A percentile compares a stretch with the other conserved stretches of the same genome.
phyloP scores from a whole-genome alignment of 345 rosid species.

The Ceriops zippeliana region DNA sequence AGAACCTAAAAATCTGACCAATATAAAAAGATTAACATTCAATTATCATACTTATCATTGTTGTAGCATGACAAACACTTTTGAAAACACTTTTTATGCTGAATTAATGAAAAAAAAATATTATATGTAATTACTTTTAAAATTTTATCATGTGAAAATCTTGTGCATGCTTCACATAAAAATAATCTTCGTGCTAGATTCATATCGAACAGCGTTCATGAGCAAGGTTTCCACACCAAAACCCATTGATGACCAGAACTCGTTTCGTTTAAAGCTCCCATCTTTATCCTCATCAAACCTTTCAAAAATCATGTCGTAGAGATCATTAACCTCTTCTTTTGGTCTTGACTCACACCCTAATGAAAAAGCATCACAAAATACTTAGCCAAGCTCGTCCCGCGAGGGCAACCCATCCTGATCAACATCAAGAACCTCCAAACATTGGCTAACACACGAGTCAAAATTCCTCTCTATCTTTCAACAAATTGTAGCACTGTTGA shows the following conservation, averaged over 20 bases:
- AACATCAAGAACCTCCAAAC: conserved; percentile 35
- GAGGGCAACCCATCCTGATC: conserved; percentile 40
- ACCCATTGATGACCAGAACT: conserved; percentile 32
- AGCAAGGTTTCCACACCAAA: conserved; percentile 43
- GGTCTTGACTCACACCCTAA: conserved; percentile 27
- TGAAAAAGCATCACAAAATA: conserved; percentile 30
- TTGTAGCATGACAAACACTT: too few species aligned
- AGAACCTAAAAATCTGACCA: too few species aligned
- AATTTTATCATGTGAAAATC: too few species aligned
- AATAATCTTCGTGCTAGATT: conserved; percentile 3
- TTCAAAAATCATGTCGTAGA: conserved; percentile 28
- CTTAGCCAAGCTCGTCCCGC: conserved; percentile 27
- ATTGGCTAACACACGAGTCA: conserved; percentile 24
- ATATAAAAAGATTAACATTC: too few species aligned
- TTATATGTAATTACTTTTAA: too few species aligned
- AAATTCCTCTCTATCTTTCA: conserved; percentile 31
- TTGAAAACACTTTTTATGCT: too few species aligned
- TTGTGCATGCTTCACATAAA: too few species aligned
- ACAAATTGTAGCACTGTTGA: conserved; percentile 38
- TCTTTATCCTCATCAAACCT: conserved; percentile 39
- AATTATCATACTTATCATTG: too few species aligned
- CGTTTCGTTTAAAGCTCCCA: conserved; percentile 19
- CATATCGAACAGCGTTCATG: conserved; percentile 48
- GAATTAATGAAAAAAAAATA: too few species aligned
- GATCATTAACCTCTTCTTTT: conserved; percentile 9